Percentiles rank a stretch among this genome's conserved stretches.
These are phyloP conservation scores for Escovopsis sp. DNA, from an alignment of 2,329 filamentous ascomycete genomes.

Conservation along the genomic window DNA sequence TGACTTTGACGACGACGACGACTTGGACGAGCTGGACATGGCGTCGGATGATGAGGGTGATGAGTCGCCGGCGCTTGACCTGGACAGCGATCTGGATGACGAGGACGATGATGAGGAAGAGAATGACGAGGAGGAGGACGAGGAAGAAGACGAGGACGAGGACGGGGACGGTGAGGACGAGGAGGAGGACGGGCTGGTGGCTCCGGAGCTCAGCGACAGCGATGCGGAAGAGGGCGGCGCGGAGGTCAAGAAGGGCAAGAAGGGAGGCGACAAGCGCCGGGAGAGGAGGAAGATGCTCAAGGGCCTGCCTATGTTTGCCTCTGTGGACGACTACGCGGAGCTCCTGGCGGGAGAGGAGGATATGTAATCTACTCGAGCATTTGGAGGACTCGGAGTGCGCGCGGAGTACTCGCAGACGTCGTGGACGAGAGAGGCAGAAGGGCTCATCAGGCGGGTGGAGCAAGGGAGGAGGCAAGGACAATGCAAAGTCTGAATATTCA, in stretches of 20 bases:
- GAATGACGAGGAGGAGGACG: conserved; percentile 1
- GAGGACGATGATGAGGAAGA: conserved; percentile 22
- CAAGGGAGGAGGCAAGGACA: no score
- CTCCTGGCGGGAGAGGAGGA: conserved; percentile 58
- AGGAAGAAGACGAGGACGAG: neutral
- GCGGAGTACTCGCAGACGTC: no score
- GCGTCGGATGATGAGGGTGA: conserved; percentile 33
- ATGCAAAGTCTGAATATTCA: no score
- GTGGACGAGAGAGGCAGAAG: no score
- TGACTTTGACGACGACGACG: conserved; percentile 32
- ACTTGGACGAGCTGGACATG: conserved; percentile 33
- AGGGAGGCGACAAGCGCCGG: conserved; percentile 19
- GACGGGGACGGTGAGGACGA: conserved; percentile 3
- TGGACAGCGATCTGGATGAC: conserved; percentile 31
- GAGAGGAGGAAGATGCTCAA: conserved; percentile 73
- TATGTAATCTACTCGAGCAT: conserved; percentile 12
- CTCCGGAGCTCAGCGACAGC: conserved; percentile 33
- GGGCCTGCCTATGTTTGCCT: conserved; percentile 82
- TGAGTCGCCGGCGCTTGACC: conserved; percentile 17
- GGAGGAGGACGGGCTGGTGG: conserved; percentile 18
- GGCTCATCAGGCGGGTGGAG: no score
- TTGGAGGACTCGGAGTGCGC: no score
- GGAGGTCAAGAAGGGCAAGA: neutral
- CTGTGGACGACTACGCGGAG: conserved; percentile 82
- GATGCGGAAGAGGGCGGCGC: conserved; percentile 33